Percentiles rank a stretch among this genome's conserved stretches.
These are phyloP conservation scores for Tylopilus vinaceipallidus DNA, from an alignment of 768 basidiomycete species.

Conservation along the genomic window DNA sequence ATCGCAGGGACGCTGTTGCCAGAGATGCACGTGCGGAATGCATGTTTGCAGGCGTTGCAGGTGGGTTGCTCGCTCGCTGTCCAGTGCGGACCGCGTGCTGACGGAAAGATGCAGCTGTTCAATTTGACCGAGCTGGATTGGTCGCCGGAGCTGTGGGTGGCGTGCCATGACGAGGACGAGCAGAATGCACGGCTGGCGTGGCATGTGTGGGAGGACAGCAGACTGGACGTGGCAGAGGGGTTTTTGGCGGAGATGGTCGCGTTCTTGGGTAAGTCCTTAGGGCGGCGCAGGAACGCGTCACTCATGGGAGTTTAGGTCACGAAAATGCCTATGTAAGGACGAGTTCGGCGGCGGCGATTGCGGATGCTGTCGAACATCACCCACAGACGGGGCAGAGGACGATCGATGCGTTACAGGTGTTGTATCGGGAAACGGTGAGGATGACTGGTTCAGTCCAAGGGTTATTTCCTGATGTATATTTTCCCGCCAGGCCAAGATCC, in stretches of 20 bases:
- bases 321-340: slow-evolving; percentile 77
- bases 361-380: slow-evolving; percentile 72
- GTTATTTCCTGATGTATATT: background rate
- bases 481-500: slow-evolving; percentile 63
- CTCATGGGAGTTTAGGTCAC: slow-evolving; percentile 62
- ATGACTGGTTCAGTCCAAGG: background rate
- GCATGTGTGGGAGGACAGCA: slow-evolving; percentile 94
- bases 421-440: slow-evolving; percentile 80
- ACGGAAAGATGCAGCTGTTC: slow-evolving; percentile 61
- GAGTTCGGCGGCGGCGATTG: slow-evolving; percentile 68
- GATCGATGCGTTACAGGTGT: slow-evolving; percentile 55
- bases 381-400: slow-evolving; percentile 52
- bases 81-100: too few relatives aligned
- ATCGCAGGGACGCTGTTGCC: slow-evolving; percentile 76
- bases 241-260: slow-evolving; percentile 53
- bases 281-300: background rate
- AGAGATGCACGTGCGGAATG: slow-evolving; percentile 83
- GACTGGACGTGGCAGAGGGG: slow-evolving; percentile 76
- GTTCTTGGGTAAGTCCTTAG: slow-evolving; percentile 57
- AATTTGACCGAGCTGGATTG: slow-evolving; percentile 95
- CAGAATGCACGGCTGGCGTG: slow-evolving; percentile 82
- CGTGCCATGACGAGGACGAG: slow-evolving; percentile 85
- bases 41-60: slow-evolving; percentile 89
- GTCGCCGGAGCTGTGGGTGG: slow-evolving; percentile 85
- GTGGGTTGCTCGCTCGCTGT: too few relatives aligned